phyloP scores from a whole-genome alignment of 2,329 filamentous ascomycete genomes.

The Fusarium sp. region DNA sequence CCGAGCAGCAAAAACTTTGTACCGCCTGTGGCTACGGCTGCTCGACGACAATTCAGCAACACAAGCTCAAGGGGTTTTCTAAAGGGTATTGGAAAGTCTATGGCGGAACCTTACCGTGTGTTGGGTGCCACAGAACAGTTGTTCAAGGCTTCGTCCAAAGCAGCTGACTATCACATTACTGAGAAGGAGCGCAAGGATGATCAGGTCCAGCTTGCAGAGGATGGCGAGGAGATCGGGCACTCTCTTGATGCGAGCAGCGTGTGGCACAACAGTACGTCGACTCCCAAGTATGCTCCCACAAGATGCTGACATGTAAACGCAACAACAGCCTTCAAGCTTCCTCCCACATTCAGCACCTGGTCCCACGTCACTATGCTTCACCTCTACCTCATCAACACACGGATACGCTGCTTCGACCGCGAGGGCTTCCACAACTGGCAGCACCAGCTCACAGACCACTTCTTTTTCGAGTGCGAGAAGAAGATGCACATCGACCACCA shows the following conservation, averaged over 20 bases:
- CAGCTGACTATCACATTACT: slow-evolving; percentile 81
- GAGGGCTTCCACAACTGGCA: slow-evolving; percentile 79
- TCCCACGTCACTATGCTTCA: slow-evolving; percentile 95
- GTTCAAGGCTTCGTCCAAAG: slow-evolving; percentile 76
- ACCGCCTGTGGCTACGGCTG: slow-evolving; percentile 18
- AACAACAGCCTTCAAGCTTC: slow-evolving; percentile 77
- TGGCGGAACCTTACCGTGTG: slow-evolving; percentile 71
- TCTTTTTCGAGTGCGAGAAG: slow-evolving; percentile 89
- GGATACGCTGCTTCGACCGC: slow-evolving; percentile 79
- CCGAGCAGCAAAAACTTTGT: slow-evolving; percentile 35
- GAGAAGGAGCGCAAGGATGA: slow-evolving; percentile 71
- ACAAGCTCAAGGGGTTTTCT: slow-evolving; percentile 48
- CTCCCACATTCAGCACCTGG: slow-evolving; percentile 94
- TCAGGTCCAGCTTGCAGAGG: slow-evolving; percentile 73
- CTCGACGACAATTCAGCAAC: slow-evolving; percentile 50
- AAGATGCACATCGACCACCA: slow-evolving; percentile 84
- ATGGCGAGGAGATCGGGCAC: slow-evolving; percentile 81
- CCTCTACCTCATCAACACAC: slow-evolving; percentile 88
- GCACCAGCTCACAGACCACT: slow-evolving; percentile 92
- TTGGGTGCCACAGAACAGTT: slow-evolving; percentile 81
- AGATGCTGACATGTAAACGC: slow-evolving; percentile 3
- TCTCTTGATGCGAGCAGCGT: slow-evolving; percentile 46
- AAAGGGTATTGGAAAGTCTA: slow-evolving; percentile 46
- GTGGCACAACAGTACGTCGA: slow-evolving; percentile 79
- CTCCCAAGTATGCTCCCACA: not conserved